Evolutionary conservation across 108 stramenopile species (phyloP), one percentile per base, ranked within the genome.

Genomic region (Cyclotella baltica): DNA sequence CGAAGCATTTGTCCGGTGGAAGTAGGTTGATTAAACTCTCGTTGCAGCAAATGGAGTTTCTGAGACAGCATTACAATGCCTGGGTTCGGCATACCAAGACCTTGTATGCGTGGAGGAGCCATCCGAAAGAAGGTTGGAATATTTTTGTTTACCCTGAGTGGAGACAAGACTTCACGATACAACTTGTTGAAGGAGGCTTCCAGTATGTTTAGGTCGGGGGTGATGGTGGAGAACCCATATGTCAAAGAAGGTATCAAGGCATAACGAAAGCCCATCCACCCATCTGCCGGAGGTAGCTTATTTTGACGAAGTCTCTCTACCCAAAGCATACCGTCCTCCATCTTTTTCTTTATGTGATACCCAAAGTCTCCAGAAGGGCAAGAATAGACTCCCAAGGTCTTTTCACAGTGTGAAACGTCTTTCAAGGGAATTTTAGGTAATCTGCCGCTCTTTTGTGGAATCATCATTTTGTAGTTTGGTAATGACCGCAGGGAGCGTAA

Each of bases 291-390:
- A 8, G 40, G 40, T 11, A 8, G 13, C 13, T 13, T 43, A 43
- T 43, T 43, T 43, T 13, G 40, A 8, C 40, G 8, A 8, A 43
- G 40, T 13, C 40, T 8, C 13, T 43, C 40, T 43, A 43, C 40
- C 40, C 40, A 43, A 8, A 43, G 40, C 8, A 11, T 8, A 13
- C 40, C 40, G 13, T 8, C 40, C 40, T 43, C 40, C 40, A 43
- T 43, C 40, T 43, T 43, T 13, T 43, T 43, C 40, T 43, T 13
- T 11, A 43, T 43, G 13, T 43, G 40, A 43, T 43, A 43, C 10
- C 40, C 40, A 43, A 43, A 67, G 33, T 69, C 67, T 0, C 67
- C 67, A 27, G 48, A n/a, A 15, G 67, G 67, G 30, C 29, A 52
- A 0, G 20, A 31, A 23, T 52, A 69, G n/a, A 52, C 27, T 4